phyloP scores from a whole-genome alignment of 2,329 filamentous ascomycete genomes.

The Byssochlamys sp. region DNA sequence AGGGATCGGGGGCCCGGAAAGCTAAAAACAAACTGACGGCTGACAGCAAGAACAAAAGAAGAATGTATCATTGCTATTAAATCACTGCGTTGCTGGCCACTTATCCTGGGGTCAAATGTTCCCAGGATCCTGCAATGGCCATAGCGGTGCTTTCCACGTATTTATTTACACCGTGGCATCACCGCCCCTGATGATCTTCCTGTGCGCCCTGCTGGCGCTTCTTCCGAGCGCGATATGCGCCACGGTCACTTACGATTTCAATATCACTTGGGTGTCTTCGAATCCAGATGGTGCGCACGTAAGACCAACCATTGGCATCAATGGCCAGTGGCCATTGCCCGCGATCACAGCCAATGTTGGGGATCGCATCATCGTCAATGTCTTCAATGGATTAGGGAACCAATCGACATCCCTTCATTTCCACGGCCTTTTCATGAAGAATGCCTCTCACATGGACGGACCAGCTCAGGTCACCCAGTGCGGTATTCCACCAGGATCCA shows the following conservation, averaged over 20 bases:
- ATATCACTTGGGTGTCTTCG: constrained; percentile 56
- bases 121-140: not conserved
- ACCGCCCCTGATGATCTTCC: not conserved
- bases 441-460: constrained; percentile 58
- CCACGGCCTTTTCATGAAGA: constrained; percentile 61
- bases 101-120: not conserved
- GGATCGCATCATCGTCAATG: constrained; percentile 9
- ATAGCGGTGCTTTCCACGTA: not conserved
- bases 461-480: constrained; percentile 56
- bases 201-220: not conserved
- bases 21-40: not conserved
- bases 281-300: constrained; percentile 58
- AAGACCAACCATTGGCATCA: constrained; percentile 60
- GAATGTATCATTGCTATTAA: not conserved
- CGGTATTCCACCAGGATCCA: constrained; percentile 50
- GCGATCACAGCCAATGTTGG: constrained; percentile 3
- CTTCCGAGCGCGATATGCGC: not conserved
- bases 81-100: not conserved
- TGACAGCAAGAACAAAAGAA: not conserved
- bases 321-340: constrained; percentile 64
- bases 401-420: constrained; percentile 35
- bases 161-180: not conserved
- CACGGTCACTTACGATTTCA: constrained; percentile 49
- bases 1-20: not conserved
- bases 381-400: constrained; percentile 15